Percentiles rank a stretch among this genome's conserved stretches.
Evolutionary conservation across 768 basidiomycete genomes (phyloP).

Genomic region (Phanerochaete sordida): DNA sequence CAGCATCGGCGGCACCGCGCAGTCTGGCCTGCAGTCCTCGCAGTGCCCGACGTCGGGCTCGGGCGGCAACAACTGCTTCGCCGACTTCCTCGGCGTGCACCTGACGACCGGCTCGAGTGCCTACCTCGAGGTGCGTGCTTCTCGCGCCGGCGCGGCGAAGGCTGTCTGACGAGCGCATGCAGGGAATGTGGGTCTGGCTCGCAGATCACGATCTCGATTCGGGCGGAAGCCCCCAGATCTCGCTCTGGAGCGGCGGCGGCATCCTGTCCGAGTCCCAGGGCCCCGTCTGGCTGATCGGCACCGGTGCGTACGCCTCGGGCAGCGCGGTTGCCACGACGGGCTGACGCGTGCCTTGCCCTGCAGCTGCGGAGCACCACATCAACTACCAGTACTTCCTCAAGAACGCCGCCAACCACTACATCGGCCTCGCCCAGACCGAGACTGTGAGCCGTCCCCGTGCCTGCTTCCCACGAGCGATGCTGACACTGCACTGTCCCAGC

Average conservation of each 20-base stretch:
- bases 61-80: conserved; percentile 46
- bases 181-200: conserved; percentile 66
- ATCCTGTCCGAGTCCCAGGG: conserved; percentile 70
- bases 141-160: neutral
- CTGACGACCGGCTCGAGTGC: conserved; percentile 39
- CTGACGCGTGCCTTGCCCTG: neutral
- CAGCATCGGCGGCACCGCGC: conserved; percentile 26
- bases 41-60: conserved; percentile 32
- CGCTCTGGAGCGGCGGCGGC: conserved; percentile 63
- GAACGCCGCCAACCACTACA: conserved; percentile 62
- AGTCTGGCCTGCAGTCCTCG: conserved; percentile 27
- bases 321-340: neutral
- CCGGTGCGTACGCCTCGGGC: conserved; percentile 27
- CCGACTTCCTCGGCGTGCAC: conserved; percentile 66
- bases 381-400: conserved; percentile 69
- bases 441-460: conserved; percentile 14
- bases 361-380: conserved; percentile 50
- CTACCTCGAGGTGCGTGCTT: conserved; percentile 51
- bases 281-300: conserved; percentile 82
- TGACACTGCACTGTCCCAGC: conserved; percentile 31
- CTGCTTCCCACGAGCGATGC: neutral
- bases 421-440: conserved; percentile 74
- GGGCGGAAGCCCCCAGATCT: conserved; percentile 44
- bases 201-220: conserved; percentile 78
- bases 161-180: neutral